A percentile compares a stretch with the other conserved stretches of the same genome.
Conservation (phyloP, 176 grass and related monocot genomes). For the Eragrostis nindensis region DNA sequence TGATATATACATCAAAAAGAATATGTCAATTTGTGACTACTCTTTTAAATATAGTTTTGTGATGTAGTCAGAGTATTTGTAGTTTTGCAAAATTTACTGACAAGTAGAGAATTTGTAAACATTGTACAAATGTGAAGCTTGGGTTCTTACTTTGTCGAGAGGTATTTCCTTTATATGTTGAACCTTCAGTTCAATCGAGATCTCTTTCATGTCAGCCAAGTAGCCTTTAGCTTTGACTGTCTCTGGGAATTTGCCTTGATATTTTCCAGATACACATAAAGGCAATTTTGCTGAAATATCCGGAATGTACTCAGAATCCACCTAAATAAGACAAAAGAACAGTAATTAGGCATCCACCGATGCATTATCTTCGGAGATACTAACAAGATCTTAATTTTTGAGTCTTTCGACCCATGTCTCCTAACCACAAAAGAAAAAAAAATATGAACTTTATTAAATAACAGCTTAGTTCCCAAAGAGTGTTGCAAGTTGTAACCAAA, state of each 20-base stretch:
- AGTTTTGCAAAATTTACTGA: background rate
- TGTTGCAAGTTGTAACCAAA: background rate
- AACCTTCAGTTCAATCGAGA: conserved; percentile 85
- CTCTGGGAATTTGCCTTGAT: conserved; percentile 71
- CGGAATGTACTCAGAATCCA: conserved; percentile 73
- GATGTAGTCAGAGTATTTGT: background rate
- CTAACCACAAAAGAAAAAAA: background rate
- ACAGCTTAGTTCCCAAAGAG: background rate
- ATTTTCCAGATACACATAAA: conserved; percentile 86
- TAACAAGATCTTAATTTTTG: background rate
- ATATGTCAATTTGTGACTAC: background rate
- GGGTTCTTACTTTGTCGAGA: conserved; percentile 72
- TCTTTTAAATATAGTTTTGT: background rate
- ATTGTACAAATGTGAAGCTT: background rate
- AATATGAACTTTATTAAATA: background rate
- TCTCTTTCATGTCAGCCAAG: conserved; percentile 82
- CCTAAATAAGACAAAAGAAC: conserved; percentile 42
- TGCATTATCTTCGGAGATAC: background rate
- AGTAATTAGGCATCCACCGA: conserved; percentile 16
- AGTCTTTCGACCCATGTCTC: background rate
- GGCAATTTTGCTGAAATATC: conserved; percentile 74
- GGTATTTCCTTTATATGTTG: conserved; percentile 78
- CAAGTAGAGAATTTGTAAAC: conserved; percentile 7
- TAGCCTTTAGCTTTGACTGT: conserved; percentile 76
- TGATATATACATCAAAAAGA: background rate